Evolutionary conservation across 164 flowering plant species (phyloP).

Genomic region (Amborella trichopoda): DNA sequence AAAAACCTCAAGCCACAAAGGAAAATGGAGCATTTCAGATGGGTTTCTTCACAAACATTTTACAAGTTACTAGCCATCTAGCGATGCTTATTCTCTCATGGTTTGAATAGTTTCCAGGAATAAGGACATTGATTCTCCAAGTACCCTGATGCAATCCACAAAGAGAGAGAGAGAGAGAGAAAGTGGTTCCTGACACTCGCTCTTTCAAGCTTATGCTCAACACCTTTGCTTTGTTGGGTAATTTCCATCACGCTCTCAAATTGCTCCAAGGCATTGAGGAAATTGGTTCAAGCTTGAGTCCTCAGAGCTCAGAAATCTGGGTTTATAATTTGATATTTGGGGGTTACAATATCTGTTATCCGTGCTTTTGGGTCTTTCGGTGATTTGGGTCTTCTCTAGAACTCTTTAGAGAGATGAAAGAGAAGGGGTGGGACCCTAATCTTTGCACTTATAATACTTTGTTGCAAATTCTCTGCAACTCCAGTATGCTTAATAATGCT

Average conservation of each 20-base stretch:
- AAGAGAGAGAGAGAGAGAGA: constrained; percentile 52
- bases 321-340: constrained; percentile 36
- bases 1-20: constrained; percentile 30
- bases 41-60: constrained; percentile 55
- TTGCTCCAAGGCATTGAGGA: constrained; percentile 60
- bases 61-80: constrained; percentile 52
- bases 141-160: constrained; percentile 37
- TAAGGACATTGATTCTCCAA: constrained; percentile 33
- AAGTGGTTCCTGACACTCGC: constrained; percentile 35
- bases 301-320: constrained; percentile 35
- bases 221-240: constrained; percentile 37
- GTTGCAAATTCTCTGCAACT: constrained; percentile 51
- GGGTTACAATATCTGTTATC: constrained; percentile 84
- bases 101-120: constrained; percentile 34
- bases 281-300: constrained; percentile 24
- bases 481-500: constrained; percentile 75
- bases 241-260: constrained; percentile 52
- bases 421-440: constrained; percentile 42
- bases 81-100: constrained; percentile 39
- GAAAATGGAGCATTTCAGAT: constrained; percentile 65
- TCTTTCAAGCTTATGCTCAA: constrained; percentile 56
- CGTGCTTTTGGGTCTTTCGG: constrained; percentile 90
- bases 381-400: constrained; percentile 40
- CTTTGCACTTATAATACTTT: constrained; percentile 84
- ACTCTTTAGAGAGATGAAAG: constrained; percentile 83